Percentiles rank a stretch among this genome's conserved stretches.
phyloP scores from a whole-genome alignment of 306 rosid species.

The Acacia confusa region DNA sequence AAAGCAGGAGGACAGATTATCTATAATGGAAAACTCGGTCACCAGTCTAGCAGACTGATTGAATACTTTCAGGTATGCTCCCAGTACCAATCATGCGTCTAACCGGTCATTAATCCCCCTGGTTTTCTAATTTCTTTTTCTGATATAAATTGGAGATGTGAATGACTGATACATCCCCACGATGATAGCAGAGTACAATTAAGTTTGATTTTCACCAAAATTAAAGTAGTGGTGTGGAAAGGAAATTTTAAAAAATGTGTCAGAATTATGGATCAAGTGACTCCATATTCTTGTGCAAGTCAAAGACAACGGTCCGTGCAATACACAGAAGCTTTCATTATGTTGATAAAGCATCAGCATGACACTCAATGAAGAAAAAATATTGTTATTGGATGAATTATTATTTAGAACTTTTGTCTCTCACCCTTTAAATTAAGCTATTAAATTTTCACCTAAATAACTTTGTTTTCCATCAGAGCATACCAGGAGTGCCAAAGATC shows the following conservation, averaged over 20 bases:
- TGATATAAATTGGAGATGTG: constrained; percentile 4
- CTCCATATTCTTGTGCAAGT: constrained; percentile 20
- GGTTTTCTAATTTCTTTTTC: constrained; percentile 16
- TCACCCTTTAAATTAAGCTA: constrained; percentile 16
- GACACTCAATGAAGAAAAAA: background rate
- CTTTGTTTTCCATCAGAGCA: constrained; percentile 46
- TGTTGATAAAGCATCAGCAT: background rate
- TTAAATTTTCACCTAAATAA: constrained; percentile 27
- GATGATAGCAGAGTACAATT: background rate
- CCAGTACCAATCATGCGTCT: constrained; percentile 12
- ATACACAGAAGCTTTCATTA: background rate
- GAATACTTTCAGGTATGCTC: constrained; percentile 69
- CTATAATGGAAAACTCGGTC: constrained; percentile 62
- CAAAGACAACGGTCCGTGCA: background rate
- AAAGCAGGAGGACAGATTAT: constrained; percentile 72
- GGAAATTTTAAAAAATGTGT: background rate
- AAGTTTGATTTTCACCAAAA: background rate
- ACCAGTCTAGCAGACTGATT: constrained; percentile 58
- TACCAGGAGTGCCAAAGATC: constrained; percentile 60
- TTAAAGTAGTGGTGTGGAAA: background rate
- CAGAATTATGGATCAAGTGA: background rate
- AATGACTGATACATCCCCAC: constrained; percentile 1
- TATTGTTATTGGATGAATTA: background rate
- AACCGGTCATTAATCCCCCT: constrained; percentile 16
- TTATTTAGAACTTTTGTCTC: constrained; percentile 3